A percentile compares a stretch with the other conserved stretches of the same genome.
These are phyloP conservation scores for Pecoramyces ruminantium DNA, from an alignment of 192 early-diverging fungal genomes.

Conservation along the genomic window DNA sequence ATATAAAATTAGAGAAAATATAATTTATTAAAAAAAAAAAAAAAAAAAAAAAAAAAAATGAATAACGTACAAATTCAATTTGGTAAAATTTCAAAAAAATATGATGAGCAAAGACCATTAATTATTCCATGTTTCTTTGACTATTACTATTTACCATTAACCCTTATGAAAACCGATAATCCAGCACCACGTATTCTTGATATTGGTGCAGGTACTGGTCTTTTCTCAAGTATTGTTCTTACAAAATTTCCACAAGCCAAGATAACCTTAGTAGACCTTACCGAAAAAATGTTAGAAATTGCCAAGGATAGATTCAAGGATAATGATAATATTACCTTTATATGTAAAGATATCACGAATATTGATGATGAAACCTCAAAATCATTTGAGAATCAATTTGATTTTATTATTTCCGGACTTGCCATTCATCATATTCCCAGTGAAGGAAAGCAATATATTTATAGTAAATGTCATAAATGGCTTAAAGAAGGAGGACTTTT, in stretches of 20 bases:
- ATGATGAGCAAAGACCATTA: neutral
- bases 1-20: too few relatives aligned
- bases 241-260: neutral
- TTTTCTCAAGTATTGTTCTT: neutral
- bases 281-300: neutral
- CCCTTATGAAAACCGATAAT: neutral
- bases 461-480: neutral
- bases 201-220: neutral
- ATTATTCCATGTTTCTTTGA: neutral
- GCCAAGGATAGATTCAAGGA: neutral
- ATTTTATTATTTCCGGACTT: neutral
- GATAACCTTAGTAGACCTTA: neutral
- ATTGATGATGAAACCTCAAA: neutral
- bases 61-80: neutral
- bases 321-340: neutral
- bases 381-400: neutral
- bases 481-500: neutral
- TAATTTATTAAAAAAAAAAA: too few relatives aligned
- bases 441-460: neutral
- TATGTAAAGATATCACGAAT: neutral
- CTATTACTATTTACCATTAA: neutral
- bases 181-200: neutral
- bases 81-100: neutral
- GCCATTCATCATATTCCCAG: neutral
- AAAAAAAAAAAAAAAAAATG: neutral